A percentile compares a stretch with the other conserved stretches of the same genome.
phyloP scores from a whole-genome alignment of 2,329 filamentous ascomycete genomes.

The Ceratocystis ficicola region DNA sequence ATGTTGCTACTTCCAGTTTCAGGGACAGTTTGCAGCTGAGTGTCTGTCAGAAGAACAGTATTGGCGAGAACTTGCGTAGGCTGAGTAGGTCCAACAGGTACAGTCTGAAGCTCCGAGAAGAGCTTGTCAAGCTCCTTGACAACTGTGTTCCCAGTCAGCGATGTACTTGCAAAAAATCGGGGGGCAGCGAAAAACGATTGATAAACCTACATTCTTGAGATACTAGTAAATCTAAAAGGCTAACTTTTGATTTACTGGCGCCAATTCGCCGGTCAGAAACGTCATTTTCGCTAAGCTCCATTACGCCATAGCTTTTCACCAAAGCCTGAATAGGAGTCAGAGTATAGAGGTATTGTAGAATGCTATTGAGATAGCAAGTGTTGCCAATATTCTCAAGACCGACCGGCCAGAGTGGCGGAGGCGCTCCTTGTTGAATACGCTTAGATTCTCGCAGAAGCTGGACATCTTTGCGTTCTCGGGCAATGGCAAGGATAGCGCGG shows the following conservation, averaged over 20 bases:
- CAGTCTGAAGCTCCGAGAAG: slow-evolving; percentile 58
- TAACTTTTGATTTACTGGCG: slow-evolving; percentile 44
- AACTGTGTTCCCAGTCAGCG: slow-evolving; percentile 38
- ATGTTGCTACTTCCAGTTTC: background rate
- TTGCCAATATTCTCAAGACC: slow-evolving; percentile 91
- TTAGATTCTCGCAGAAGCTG: slow-evolving; percentile 21
- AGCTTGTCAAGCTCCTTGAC: slow-evolving; percentile 58
- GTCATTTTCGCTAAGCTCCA: slow-evolving; percentile 54
- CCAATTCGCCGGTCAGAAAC: slow-evolving; percentile 61
- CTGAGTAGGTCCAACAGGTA: slow-evolving; percentile 48
- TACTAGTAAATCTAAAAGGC: slow-evolving; percentile 46
- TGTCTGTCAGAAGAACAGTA: slow-evolving; percentile 53
- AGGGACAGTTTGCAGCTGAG: slow-evolving; percentile 19
- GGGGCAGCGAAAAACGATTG: background rate
- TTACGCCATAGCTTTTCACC: slow-evolving; percentile 61
- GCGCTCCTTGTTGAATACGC: slow-evolving; percentile 30
- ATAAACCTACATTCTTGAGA: slow-evolving; percentile 61
- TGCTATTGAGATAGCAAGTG: slow-evolving; percentile 94
- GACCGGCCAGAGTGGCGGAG: slow-evolving; percentile 39
- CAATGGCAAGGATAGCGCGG: slow-evolving; percentile 27
- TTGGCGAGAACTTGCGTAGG: slow-evolving; percentile 70
- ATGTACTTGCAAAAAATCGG: background rate
- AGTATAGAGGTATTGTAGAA: slow-evolving; percentile 90
- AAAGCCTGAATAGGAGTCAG: slow-evolving; percentile 70
- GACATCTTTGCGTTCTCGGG: slow-evolving; percentile 26